Base-by-base conservation (phyloP, 306 rosid species). In the Dryas drummondii region DNA sequence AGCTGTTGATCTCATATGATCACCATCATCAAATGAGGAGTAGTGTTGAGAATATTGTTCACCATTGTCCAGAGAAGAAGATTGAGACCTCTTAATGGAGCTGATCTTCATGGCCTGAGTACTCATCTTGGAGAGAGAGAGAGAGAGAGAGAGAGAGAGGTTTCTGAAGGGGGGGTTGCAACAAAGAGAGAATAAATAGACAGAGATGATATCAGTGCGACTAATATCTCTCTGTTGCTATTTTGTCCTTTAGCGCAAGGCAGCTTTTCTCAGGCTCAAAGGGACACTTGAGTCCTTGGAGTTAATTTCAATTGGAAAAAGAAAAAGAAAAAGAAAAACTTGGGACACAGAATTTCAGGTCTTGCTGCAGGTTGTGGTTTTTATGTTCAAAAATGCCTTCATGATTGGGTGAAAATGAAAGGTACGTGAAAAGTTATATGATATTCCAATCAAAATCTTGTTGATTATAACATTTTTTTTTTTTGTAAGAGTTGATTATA, bases 361-460 rank as follows among this genome's bases (percentile, higher is more conserved):
- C 64, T 74, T 48, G 63, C 45, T 37, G 66, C 65, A 19, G 53
- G 55, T 47, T 7, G 66, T 45, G 42, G 71, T 48, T 79, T 32
- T 55, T 67, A 14, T 68, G 74, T 88, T 91, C 87, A 86, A 89
- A 86, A 66, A 50, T 67, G 86, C 60, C 44, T 88, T 82, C 83
- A 87, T 93, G 82, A 91, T 85, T 88, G 96, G 88, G 87, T 82
- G 87, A 91, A 91, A 89, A 84, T 70, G 78, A 82, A 80, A 82
- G 87, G 78, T 81, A 32, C 37, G 37, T 32, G 37, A 32, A 32
- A 32, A 32, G 37, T 32, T 32, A 32, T 32, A 32, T 32, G 37
- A 32, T 32, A 32, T 32, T 32, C 3, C 37, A 32, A 32, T 32
- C 37, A 32, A 32, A 32, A 32, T 32, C 37, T 32, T 32, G 37